A percentile compares a stretch with the other conserved stretches of the same genome.
Conservation (phyloP, 257 asterid species). For the Lithospermum erythrorhizon region DNA sequence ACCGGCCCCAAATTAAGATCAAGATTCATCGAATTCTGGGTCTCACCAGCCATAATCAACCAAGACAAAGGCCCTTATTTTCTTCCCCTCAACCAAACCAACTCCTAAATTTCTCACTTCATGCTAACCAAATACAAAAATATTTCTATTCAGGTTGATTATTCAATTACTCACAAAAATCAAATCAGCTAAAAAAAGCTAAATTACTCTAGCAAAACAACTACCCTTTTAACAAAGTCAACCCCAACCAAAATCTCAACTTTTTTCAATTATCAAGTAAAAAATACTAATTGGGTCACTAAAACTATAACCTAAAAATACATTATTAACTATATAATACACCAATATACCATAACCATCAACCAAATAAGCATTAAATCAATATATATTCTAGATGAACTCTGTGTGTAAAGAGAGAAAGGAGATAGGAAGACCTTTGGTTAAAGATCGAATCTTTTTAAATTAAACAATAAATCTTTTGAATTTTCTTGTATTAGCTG, state of each 20-base stretch:
- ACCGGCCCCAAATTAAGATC: slow-evolving; percentile 91
- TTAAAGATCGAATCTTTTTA: slow-evolving; percentile 2
- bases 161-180: not conserved
- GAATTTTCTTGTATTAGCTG: not conserved
- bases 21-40: slow-evolving; percentile 45
- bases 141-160: not conserved
- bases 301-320: not conserved
- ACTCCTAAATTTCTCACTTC: not conserved
- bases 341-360: no score
- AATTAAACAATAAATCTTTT: no score
- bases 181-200: not conserved
- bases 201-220: no score
- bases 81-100: no score
- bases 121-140: not conserved
- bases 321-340: no score
- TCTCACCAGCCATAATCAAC: not conserved
- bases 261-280: no score
- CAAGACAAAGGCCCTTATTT: not conserved
- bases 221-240: not conserved
- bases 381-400: not conserved
- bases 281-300: not conserved
- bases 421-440: slow-evolving; percentile 9
- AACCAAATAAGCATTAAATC: not conserved
- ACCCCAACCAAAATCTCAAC: not conserved
- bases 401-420: not conserved